A percentile compares a stretch with the other conserved stretches of the same genome.
Evolutionary conservation across 2,329 filamentous ascomycete species (phyloP).

Genomic region (Aspergillus oerlinghausenensis): DNA sequence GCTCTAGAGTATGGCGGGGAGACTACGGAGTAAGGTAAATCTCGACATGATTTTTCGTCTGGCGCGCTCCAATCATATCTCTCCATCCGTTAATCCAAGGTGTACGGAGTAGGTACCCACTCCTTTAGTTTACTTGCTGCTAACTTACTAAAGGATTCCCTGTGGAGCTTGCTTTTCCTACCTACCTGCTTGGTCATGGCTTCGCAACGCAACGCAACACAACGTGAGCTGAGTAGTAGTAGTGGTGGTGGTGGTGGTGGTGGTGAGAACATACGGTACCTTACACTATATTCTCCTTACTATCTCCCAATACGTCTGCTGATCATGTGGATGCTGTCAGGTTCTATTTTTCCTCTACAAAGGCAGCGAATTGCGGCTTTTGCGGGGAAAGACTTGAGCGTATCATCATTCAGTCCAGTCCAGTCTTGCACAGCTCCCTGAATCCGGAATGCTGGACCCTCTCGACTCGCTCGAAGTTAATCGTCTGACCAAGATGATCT

Average conservation of each 20-base stretch:
- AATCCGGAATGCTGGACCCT: conserved; percentile 16
- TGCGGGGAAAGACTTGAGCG: conserved; percentile 23
- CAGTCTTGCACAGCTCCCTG: conserved; percentile 6
- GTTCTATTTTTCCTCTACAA: conserved; percentile 17
- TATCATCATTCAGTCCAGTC: conserved; percentile 19
- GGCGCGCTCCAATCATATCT: background rate
- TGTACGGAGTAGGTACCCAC: too few species aligned
- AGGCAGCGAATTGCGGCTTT: conserved; percentile 25
- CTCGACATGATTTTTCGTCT: background rate
- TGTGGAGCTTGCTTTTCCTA: conserved; percentile 15
- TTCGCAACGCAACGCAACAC: background rate
- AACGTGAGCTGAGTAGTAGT: background rate
- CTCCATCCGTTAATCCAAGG: background rate
- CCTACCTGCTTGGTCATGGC: background rate
- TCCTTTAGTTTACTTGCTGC: too few species aligned
- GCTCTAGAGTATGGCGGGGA: background rate
- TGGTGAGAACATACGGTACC: background rate
- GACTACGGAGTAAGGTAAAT: background rate
- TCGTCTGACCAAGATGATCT: conserved; percentile 23
- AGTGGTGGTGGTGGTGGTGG: background rate
- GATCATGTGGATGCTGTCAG: conserved; percentile 26
- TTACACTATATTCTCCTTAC: background rate
- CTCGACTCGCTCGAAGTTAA: conserved; percentile 14
- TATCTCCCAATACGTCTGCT: conserved; percentile 1
- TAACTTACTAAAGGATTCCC: conserved; percentile 3